phyloP scores from a whole-genome alignment of 1,284 basidiomycete genomes.

The Heterobasidion annosum region DNA sequence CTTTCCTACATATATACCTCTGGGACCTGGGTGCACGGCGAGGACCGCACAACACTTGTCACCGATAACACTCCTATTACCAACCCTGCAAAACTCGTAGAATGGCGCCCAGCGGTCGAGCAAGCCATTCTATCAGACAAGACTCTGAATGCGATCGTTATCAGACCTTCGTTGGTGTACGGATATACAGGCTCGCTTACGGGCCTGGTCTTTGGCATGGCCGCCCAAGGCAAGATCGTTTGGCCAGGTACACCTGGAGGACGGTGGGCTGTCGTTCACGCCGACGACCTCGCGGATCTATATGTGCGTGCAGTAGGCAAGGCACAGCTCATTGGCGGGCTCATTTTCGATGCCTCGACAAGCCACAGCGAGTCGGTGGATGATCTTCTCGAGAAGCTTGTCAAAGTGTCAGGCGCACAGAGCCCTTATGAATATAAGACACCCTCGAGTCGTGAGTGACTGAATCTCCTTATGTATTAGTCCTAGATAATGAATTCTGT shows the following conservation, averaged over 20 bases:
- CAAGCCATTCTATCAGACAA: slow-evolving; percentile 22
- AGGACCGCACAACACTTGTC: slow-evolving; percentile 23
- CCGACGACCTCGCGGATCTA: slow-evolving; percentile 42
- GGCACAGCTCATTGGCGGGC: slow-evolving; percentile 27
- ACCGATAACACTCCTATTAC: slow-evolving; percentile 26
- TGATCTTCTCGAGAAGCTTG: slow-evolving; percentile 33
- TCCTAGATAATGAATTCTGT: background rate
- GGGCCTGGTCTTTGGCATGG: slow-evolving; percentile 27
- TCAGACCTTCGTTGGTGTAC: slow-evolving; percentile 39
- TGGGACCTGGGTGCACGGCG: slow-evolving; percentile 38
- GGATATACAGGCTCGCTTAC: slow-evolving; percentile 35
- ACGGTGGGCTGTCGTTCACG: slow-evolving; percentile 33
- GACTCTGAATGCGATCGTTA: slow-evolving; percentile 37
- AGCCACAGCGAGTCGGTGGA: slow-evolving; percentile 33
- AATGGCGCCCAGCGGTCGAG: slow-evolving; percentile 29
- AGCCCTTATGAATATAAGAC: slow-evolving; percentile 21
- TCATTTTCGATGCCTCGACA: slow-evolving; percentile 38
- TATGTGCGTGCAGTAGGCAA: slow-evolving; percentile 35
- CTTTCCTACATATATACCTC: slow-evolving; percentile 44
- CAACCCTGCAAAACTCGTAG: slow-evolving; percentile 19
- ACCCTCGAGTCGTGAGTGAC: slow-evolving; percentile 26
- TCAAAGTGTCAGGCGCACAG: slow-evolving; percentile 29
- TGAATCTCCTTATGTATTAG: slow-evolving; percentile 4
- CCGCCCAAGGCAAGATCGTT: slow-evolving; percentile 23
- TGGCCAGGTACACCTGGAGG: slow-evolving; percentile 34